Conservation (phyloP, 2,329 filamentous ascomycete species). For the Alternaria sp. region DNA sequence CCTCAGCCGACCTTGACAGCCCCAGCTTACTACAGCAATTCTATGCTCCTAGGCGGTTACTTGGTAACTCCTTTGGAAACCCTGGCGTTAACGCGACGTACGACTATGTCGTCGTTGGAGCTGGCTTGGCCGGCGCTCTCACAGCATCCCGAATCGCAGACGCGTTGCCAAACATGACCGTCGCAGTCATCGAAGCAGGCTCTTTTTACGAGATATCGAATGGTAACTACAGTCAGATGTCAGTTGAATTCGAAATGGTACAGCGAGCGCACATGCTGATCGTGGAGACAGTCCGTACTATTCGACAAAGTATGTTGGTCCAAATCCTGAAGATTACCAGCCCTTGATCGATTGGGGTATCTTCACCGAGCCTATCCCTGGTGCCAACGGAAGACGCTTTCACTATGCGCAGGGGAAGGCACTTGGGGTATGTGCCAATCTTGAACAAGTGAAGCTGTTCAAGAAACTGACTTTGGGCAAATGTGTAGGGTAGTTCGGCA, state of each 20-base stretch:
- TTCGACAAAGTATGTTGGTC: conserved; percentile 15
- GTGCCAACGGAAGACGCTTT: conserved; percentile 13
- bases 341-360: conserved; percentile 39
- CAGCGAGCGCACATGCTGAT: not conserved
- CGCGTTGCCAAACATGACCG: conserved; percentile 7
- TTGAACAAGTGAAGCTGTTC: not conserved
- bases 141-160: conserved; percentile 27
- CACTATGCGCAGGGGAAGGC: conserved; percentile 37
- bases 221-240: conserved; percentile 28
- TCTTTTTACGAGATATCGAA: conserved; percentile 35
- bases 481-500: conserved; percentile 23
- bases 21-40: conserved; percentile 10
- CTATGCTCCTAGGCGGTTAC: conserved; percentile 10
- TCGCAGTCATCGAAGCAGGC: conserved; percentile 37
- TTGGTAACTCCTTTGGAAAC: conserved; percentile 23
- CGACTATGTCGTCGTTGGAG: conserved; percentile 36
- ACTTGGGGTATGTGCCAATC: conserved; percentile 21
- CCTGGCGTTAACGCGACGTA: conserved; percentile 28
- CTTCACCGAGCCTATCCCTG: conserved; percentile 27
- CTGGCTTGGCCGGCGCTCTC: conserved; percentile 28
- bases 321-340: conserved; percentile 24
- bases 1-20: conserved; percentile 2
- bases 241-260: not conserved
- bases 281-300: conserved; percentile 11
- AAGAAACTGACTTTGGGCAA: not conserved